phyloP scores from a whole-genome alignment of 2,329 filamentous ascomycete genomes.

The Plenodomus biglobosus region DNA sequence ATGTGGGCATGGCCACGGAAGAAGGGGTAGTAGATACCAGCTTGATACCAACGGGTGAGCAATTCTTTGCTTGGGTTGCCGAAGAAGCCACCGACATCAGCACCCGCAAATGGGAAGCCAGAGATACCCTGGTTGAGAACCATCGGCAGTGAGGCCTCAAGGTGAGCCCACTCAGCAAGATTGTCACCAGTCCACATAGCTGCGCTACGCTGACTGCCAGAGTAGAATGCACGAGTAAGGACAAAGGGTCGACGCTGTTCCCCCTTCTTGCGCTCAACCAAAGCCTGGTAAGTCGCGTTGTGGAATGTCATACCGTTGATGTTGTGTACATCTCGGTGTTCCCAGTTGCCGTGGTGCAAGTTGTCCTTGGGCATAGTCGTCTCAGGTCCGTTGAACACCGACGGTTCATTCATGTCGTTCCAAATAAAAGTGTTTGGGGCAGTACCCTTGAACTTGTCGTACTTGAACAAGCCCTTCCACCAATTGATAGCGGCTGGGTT shows the following conservation, averaged over 20 bases:
- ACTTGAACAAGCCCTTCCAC: conserved; percentile 90
- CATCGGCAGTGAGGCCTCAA: conserved; percentile 91
- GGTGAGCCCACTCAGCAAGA: conserved; percentile 86
- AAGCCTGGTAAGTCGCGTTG: conserved; percentile 86
- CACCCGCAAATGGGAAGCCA: conserved; percentile 90
- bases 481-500: conserved; percentile 88
- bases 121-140: conserved; percentile 87
- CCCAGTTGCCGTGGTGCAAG: conserved; percentile 86
- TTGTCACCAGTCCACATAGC: conserved; percentile 99
- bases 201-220: conserved; percentile 83
- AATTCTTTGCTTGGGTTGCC: conserved; percentile 94
- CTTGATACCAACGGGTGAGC: conserved; percentile 92
- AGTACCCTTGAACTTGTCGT: conserved; percentile 83
- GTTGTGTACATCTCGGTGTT: conserved; percentile 96
- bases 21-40: conserved; percentile 96
- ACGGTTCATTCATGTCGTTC: conserved; percentile 99
- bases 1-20: conserved; percentile 98
- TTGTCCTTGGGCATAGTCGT: conserved; percentile 99
- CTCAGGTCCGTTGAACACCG: conserved; percentile 97
- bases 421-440: conserved; percentile 88
- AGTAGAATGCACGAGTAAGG: conserved; percentile 87
- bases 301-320: conserved; percentile 93
- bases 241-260: conserved; percentile 86
- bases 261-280: conserved; percentile 82
- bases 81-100: conserved; percentile 97